These are phyloP conservation scores for Penicillium sp. DNA, from an alignment of 2,329 filamentous ascomycete species.

Conservation along the genomic window DNA sequence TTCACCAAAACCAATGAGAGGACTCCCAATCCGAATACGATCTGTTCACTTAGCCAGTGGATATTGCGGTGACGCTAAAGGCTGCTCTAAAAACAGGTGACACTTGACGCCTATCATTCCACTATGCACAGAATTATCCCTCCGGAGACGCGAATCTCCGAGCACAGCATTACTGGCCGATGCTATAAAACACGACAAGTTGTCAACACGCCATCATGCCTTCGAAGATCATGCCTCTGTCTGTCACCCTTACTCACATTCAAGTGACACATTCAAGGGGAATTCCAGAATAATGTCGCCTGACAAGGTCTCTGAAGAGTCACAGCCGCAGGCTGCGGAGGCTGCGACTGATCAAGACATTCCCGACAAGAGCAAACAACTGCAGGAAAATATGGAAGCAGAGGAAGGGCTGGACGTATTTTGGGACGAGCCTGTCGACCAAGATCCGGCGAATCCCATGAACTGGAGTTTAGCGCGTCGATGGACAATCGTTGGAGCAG, in stretches of 20 bases:
- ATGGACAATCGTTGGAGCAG: neutral
- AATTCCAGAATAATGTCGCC: neutral
- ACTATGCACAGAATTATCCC: neutral
- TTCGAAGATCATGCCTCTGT: neutral
- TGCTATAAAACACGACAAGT: neutral
- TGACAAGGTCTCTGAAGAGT: neutral
- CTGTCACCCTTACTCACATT: neutral
- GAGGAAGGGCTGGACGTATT: neutral
- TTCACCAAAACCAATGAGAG: neutral
- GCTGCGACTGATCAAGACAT: neutral
- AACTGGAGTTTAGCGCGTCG: neutral
- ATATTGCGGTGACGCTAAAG: neutral
- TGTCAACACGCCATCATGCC: neutral
- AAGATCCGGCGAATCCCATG: neutral
- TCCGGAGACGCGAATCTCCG: neutral
- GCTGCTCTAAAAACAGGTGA: neutral
- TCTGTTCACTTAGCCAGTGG: neutral
- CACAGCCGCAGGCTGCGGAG: neutral
- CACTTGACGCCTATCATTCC: neutral
- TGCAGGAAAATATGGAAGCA: neutral
- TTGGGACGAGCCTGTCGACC: neutral
- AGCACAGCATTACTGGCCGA: neutral
- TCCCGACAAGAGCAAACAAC: neutral
- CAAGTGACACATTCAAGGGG: too few relatives aligned
- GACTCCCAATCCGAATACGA: neutral